These are phyloP conservation scores for Cadophora sp. DNA, from an alignment of 2,329 filamentous ascomycete genomes.

Conservation along the genomic window DNA sequence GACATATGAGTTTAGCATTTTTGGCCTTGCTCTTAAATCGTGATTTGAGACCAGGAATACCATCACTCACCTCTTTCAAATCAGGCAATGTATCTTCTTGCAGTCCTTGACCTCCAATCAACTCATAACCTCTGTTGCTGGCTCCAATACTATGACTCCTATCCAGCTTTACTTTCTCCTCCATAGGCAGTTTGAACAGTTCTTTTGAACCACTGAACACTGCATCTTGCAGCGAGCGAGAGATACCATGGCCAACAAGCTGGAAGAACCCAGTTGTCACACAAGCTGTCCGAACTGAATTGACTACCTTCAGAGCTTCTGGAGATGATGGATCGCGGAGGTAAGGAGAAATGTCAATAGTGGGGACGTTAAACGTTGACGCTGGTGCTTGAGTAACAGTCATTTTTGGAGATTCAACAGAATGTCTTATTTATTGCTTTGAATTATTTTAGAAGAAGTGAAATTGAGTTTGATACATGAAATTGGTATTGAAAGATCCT, in stretches of 20 bases:
- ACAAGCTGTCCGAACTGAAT: slow-evolving; percentile 51
- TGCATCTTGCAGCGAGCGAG: slow-evolving; percentile 48
- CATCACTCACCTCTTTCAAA: slow-evolving; percentile 49
- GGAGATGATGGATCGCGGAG: slow-evolving; percentile 30
- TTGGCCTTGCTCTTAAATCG: not conserved
- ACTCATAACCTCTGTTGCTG: slow-evolving; percentile 57
- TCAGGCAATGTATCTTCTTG: slow-evolving; percentile 54
- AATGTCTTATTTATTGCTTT: not conserved
- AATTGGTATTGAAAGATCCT: not conserved
- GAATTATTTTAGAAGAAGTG: not conserved
- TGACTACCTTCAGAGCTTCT: slow-evolving; percentile 39
- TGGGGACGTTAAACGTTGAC: slow-evolving; percentile 29
- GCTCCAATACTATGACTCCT: slow-evolving; percentile 47
- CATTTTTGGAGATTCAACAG: not conserved
- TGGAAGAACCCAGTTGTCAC: slow-evolving; percentile 60
- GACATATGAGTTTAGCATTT: not conserved
- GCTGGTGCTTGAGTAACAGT: slow-evolving; percentile 8
- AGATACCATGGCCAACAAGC: slow-evolving; percentile 54
- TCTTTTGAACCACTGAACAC: slow-evolving; percentile 50
- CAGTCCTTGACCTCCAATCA: slow-evolving; percentile 53
- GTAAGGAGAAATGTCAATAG: slow-evolving; percentile 37
- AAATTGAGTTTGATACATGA: not conserved
- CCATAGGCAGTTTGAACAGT: slow-evolving; percentile 56
- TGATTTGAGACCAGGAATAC: not conserved
- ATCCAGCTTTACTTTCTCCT: slow-evolving; percentile 53